phyloP scores from a whole-genome alignment of 306 rosid species.

The Echinosophora koreensis region DNA sequence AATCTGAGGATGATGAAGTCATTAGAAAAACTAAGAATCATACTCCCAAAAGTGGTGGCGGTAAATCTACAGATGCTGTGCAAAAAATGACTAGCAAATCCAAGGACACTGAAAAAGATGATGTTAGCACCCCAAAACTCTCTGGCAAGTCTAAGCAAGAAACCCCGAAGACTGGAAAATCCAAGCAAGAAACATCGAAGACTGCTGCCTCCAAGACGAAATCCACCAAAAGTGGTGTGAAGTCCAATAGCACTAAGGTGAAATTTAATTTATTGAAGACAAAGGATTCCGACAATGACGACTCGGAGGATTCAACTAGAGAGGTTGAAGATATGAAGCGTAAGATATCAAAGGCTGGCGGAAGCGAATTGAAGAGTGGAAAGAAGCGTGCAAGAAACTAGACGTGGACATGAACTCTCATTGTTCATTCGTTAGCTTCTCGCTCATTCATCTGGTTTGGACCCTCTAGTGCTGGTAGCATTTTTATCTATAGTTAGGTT shows the following conservation, averaged over 20 bases:
- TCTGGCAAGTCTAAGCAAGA: conserved; percentile 73
- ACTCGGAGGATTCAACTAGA: conserved; percentile 50
- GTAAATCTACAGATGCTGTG: conserved; percentile 55
- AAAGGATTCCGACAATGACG: conserved; percentile 59
- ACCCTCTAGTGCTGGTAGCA: conserved; percentile 47
- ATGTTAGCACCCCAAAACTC: conserved; percentile 50
- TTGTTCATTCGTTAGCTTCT: conserved; percentile 31
- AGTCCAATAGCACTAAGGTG: conserved; percentile 61
- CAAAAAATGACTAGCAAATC: conserved; percentile 58
- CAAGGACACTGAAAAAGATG: conserved; percentile 62
- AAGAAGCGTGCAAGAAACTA: conserved; percentile 76
- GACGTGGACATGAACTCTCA: conserved; percentile 34
- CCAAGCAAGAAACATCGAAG: conserved; percentile 63
- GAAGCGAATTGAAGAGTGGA: conserved; percentile 65
- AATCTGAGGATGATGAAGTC: conserved; percentile 54
- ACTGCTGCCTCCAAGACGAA: conserved; percentile 66
- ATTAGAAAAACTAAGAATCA: conserved; percentile 69
- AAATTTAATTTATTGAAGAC: conserved; percentile 59
- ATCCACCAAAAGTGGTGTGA: conserved; percentile 56
- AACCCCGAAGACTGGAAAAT: conserved; percentile 59
- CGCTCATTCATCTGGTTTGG: conserved; percentile 21
- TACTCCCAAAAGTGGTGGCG: conserved; percentile 55
- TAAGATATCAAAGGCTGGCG: conserved; percentile 63
- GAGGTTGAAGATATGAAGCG: conserved; percentile 56
- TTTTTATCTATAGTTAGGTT: conserved; percentile 52